Base-by-base conservation (phyloP, 495 filamentous ascomycete genomes). In the Trypethelium eluteriae region DNA sequence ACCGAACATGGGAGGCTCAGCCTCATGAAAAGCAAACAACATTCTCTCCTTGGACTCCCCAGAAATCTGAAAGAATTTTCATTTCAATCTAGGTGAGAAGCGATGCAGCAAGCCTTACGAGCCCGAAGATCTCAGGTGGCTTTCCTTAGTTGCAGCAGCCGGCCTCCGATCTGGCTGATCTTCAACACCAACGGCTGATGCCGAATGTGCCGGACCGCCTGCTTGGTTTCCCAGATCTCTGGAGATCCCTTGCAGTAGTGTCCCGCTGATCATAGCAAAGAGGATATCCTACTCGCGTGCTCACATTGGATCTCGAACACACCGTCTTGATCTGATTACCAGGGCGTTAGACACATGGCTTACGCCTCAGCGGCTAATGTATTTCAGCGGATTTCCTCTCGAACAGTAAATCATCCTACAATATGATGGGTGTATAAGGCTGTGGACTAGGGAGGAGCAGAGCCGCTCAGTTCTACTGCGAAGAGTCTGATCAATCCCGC, bases 201-300 rank as follows among this genome's bases (percentile, higher is more conserved):
- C 53, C 11, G 53, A 34, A 59, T 59, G 18, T 35, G 7, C 53
- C 53, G 53, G 32, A 59, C 53, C 53, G 53, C 5, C 53, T 59
- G 18, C 25, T 36, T 59, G 53, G 53, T 35, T 25, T 35, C 53
- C 53, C 53, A 59, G 53, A 59, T 59, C 53, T 59, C 32, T 59
- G 53, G 53, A 59, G 53, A 59, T 59, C 32, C 53, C 53, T 59
- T 59, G 53, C 53, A 59, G 53, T 59, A 59, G 53, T 59, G 25
- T 59, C 25, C 7, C 7, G 5, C 25, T 11, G 32, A 32, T 18
- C 36, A 34, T 7, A 14, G 32, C 53, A 18, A 59, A 59, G 34
- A 5, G 32, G 32, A 4, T n/a, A 34, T 2, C 7, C 6, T 7
- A 59, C 5, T 9, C 14, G 53, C n/a, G 6, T 36, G n/a, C 53